phyloP scores from a whole-genome alignment of 139 green algal genomes.

The Asterochloris erici region DNA sequence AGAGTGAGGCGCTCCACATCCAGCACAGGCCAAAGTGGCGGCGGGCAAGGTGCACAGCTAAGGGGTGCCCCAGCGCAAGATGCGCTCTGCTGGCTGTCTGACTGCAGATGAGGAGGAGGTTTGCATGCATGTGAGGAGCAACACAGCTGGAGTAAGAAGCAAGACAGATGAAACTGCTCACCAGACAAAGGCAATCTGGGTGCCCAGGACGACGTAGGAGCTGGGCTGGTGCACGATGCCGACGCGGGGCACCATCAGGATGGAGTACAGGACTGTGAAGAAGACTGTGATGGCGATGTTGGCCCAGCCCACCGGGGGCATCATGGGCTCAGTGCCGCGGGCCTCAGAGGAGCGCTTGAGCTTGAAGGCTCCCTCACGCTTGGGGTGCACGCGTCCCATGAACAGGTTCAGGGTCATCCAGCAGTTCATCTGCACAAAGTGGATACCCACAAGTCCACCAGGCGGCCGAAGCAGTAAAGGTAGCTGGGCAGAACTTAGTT shows the following conservation, averaged over 20 bases:
- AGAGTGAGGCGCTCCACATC: too few relatives aligned
- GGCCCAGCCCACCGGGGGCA: not conserved
- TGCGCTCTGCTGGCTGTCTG: too few relatives aligned
- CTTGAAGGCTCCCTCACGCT: not conserved
- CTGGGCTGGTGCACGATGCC: not conserved
- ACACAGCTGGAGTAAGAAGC: too few relatives aligned
- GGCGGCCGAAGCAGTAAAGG: not conserved
- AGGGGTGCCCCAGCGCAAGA: too few relatives aligned
- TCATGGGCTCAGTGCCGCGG: not conserved
- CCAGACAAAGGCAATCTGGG: not conserved
- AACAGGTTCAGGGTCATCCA: not conserved
- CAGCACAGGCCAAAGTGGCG: too few relatives aligned
- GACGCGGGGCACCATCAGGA: not conserved
- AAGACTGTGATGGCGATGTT: not conserved
- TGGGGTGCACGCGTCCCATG: too few relatives aligned
- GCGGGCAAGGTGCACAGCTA: too few relatives aligned
- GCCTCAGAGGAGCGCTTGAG: constrained; percentile 7
- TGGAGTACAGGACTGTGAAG: not conserved
- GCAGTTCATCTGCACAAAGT: not conserved
- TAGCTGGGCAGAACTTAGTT: not conserved
- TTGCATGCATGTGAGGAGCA: too few relatives aligned
- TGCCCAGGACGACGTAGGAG: constrained; percentile 1
- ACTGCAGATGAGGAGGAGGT: too few relatives aligned
- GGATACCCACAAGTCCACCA: not conserved
- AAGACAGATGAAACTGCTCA: too few relatives aligned